These are phyloP conservation scores for Talaromyces sp. DNA, from an alignment of 2,329 filamentous ascomycete species.

Conservation along the genomic window DNA sequence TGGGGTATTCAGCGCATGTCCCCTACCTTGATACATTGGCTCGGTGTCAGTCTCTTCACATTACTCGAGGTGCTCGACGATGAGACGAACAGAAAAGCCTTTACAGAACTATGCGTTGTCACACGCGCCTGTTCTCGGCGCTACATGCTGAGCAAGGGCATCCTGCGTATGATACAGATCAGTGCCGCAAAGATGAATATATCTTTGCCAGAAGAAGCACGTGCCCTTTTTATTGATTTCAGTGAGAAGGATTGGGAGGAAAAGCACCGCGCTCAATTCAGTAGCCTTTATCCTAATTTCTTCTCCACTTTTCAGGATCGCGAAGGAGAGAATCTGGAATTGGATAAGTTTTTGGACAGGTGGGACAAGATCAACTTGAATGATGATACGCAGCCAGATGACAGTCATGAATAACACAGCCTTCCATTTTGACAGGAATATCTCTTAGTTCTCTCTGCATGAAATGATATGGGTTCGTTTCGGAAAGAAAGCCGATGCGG, in stretches of 20 bases:
- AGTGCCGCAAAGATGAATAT: slow-evolving; percentile 2
- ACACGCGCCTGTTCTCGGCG: not conserved
- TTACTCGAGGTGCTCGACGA: not conserved
- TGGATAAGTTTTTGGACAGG: slow-evolving; percentile 3
- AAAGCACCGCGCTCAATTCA: not conserved
- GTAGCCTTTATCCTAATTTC: slow-evolving; percentile 1
- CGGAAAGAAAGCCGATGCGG: slow-evolving; percentile 14
- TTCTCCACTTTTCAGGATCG: not conserved
- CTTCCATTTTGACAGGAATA: not conserved
- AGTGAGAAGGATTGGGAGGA: slow-evolving; percentile 1
- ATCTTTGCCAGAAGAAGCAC: not conserved
- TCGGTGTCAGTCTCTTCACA: not conserved
- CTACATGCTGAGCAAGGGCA: slow-evolving; percentile 1
- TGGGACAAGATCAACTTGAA: slow-evolving; percentile 2
- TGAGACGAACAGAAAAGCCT: not conserved
- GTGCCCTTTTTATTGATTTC: slow-evolving; percentile 4
- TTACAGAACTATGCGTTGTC: not conserved
- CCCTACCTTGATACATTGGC: slow-evolving; percentile 1
- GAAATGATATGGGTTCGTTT: not conserved
- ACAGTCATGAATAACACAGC: not conserved
- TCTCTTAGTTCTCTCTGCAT: not conserved
- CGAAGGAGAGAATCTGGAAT: not conserved
- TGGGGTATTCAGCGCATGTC: slow-evolving; percentile 8
- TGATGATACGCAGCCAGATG: not conserved
- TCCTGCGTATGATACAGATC: slow-evolving; percentile 3